Evolutionary conservation across 768 basidiomycete genomes (phyloP).

Genomic region (Hemileccinum impolitum): DNA sequence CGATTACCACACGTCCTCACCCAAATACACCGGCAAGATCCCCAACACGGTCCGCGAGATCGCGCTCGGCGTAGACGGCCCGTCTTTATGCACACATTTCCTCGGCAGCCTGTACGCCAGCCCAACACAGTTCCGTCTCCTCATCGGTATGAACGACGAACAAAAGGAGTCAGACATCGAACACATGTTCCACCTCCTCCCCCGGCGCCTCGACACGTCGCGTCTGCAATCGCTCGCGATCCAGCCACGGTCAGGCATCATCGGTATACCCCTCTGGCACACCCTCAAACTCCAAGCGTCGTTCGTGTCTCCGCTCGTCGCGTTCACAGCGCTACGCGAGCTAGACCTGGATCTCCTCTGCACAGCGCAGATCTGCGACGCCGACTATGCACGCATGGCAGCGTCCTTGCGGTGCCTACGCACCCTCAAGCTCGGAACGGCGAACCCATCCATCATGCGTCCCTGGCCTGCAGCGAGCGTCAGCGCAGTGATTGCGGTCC

Average conservation of each 20-base stretch:
- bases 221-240: constrained; percentile 6
- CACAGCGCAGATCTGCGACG: constrained; percentile 7
- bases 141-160: constrained; percentile 6
- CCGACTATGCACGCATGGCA: constrained; percentile 11
- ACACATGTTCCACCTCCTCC: constrained; percentile 8
- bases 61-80: constrained; percentile 5
- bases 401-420: constrained; percentile 7
- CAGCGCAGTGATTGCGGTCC: constrained; percentile 11
- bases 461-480: constrained; percentile 8
- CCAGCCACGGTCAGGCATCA: not conserved
- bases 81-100: constrained; percentile 6
- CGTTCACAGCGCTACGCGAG: constrained; percentile 11
- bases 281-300: constrained; percentile 2
- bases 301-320: constrained; percentile 6
- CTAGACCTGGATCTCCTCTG: constrained; percentile 18
- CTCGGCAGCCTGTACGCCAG: constrained; percentile 9
- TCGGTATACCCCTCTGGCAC: not conserved
- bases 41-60: constrained; percentile 12
- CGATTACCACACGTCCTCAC: constrained; percentile 6
- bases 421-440: constrained; percentile 15
- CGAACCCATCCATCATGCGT: not conserved
- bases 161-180: not conserved
- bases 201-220: constrained; percentile 10
- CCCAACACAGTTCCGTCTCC: constrained; percentile 8
- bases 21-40: constrained; percentile 10